A percentile compares a stretch with the other conserved stretches of the same genome.
Conservation (phyloP, 2,329 filamentous ascomycete species). For the Aspergillus fischeri region DNA sequence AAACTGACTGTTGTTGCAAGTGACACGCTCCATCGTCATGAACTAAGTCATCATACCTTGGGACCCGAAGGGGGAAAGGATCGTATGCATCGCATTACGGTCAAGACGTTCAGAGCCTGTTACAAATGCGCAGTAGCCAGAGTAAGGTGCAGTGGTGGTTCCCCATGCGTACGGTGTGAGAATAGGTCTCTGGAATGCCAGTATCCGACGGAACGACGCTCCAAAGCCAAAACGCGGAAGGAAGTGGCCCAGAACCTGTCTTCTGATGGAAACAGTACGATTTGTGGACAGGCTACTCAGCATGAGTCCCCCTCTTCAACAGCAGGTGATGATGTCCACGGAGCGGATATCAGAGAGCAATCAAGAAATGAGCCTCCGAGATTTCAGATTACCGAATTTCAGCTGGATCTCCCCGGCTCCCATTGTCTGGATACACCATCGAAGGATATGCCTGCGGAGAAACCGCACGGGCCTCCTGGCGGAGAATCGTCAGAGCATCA, state of each 20-base stretch:
- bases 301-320: neutral
- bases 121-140: constrained; percentile 37
- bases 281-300: constrained; percentile 9
- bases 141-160: constrained; percentile 37
- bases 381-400: constrained; percentile 19
- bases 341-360: neutral
- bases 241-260: constrained; percentile 7
- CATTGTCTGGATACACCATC: constrained; percentile 5
- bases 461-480: neutral
- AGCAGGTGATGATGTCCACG: neutral
- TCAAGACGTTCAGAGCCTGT: constrained; percentile 41
- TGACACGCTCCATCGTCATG: constrained; percentile 39
- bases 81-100: constrained; percentile 37
- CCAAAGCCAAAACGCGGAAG: constrained; percentile 27
- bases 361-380: constrained; percentile 5
- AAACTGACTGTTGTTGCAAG: constrained; percentile 15
- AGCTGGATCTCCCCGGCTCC: constrained; percentile 15
- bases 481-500: neutral
- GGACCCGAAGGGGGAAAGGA: constrained; percentile 32
- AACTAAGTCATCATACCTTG: constrained; percentile 35
- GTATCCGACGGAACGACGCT: constrained; percentile 38
- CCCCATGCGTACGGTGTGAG: constrained; percentile 35
- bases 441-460: neutral
- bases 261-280: constrained; percentile 5
- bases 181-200: constrained; percentile 35